Conservation (phyloP, 306 rosid species). For the Cercis canadensis region DNA sequence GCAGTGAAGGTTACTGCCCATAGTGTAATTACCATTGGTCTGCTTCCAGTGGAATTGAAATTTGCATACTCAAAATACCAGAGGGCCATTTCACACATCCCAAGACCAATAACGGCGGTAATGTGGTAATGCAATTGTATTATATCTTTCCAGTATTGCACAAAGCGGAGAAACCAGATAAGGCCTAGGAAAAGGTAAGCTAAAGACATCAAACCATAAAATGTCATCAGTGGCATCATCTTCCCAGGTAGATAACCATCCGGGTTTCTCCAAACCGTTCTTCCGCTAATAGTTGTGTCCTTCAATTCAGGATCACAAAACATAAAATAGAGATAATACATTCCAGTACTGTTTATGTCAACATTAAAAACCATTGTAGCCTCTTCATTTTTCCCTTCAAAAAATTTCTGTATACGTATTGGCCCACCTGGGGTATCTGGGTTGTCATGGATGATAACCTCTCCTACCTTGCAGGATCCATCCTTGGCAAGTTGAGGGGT, state of each 20-base stretch:
- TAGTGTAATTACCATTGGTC: conserved; percentile 72
- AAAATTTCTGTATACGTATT: conserved; percentile 65
- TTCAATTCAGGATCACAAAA: conserved; percentile 78
- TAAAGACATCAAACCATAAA: conserved; percentile 72
- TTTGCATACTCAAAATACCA: conserved; percentile 79
- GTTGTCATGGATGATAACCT: conserved; percentile 67
- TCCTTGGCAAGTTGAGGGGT: conserved; percentile 68
- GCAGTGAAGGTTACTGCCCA: conserved; percentile 76
- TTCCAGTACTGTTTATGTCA: conserved; percentile 68
- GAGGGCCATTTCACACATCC: conserved; percentile 86
- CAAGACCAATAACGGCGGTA: conserved; percentile 75
- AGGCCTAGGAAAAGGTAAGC: conserved; percentile 73
- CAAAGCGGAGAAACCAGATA: conserved; percentile 72
- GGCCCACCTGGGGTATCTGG: conserved; percentile 58
- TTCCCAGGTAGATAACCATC: conserved; percentile 81
- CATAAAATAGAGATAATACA: conserved; percentile 79
- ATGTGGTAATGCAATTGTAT: conserved; percentile 77
- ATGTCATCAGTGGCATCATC: conserved; percentile 73
- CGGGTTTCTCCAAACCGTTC: conserved; percentile 82
- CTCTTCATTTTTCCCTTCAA: conserved; percentile 67
- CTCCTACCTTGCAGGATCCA: conserved; percentile 76
- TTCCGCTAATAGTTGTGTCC: conserved; percentile 62
- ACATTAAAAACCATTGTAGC: conserved; percentile 59
- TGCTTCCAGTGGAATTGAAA: conserved; percentile 72
- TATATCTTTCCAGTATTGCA: conserved; percentile 67